Conservation (phyloP, 805 yeast species). For the Suhomyces xylopsoci region DNA sequence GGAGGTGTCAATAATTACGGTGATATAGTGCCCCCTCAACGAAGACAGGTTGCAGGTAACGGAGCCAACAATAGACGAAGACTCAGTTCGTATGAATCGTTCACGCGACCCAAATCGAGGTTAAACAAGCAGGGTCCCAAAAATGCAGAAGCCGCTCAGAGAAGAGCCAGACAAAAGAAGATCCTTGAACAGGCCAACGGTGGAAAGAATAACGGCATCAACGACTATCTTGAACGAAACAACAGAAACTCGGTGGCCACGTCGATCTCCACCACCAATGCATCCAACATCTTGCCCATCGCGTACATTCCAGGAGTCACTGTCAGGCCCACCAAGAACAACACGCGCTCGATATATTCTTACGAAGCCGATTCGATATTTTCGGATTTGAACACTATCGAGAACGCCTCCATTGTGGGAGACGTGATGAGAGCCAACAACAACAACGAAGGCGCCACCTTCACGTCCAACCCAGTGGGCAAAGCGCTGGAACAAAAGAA, state of each 20-base stretch:
- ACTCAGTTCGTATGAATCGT: slow-evolving; percentile 41
- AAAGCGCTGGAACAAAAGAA: slow-evolving; percentile 14
- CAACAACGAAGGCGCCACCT: slow-evolving; percentile 2
- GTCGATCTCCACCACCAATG: slow-evolving; percentile 65
- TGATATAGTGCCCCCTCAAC: background rate
- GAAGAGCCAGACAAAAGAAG: slow-evolving; percentile 15
- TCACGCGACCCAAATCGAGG: slow-evolving; percentile 42
- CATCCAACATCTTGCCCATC: slow-evolving; percentile 85
- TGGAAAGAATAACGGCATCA: slow-evolving; percentile 1
- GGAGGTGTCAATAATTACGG: background rate
- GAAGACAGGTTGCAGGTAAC: slow-evolving; percentile 3
- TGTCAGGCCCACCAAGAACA: slow-evolving; percentile 48
- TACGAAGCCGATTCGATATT: slow-evolving; percentile 40
- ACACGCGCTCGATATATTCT: slow-evolving; percentile 43
- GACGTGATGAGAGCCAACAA: slow-evolving; percentile 28
- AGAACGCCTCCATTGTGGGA: slow-evolving; percentile 47
- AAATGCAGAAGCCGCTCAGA: slow-evolving; percentile 4
- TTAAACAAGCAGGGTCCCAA: slow-evolving; percentile 23
- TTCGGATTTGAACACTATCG: slow-evolving; percentile 43
- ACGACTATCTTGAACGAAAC: slow-evolving; percentile 17
- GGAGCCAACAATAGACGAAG: slow-evolving; percentile 14
- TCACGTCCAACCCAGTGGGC: background rate
- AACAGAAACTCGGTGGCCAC: slow-evolving; percentile 49
- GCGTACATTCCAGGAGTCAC: slow-evolving; percentile 95
- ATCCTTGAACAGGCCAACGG: slow-evolving; percentile 13